These are phyloP conservation scores for Erucastrum elatum DNA, from an alignment of 345 rosid genomes.

Conservation along the genomic window DNA sequence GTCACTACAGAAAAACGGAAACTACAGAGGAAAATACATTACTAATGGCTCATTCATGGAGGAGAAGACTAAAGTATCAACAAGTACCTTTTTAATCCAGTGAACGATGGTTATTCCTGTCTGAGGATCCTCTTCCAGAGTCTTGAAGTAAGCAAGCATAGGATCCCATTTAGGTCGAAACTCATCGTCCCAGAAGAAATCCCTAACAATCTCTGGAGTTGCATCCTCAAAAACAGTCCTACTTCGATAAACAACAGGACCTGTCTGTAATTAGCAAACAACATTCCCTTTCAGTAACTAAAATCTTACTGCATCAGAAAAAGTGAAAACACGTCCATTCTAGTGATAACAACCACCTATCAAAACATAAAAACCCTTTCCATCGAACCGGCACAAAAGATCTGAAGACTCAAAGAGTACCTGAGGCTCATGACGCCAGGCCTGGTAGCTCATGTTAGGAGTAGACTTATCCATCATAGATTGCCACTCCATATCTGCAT, in stretches of 20 bases:
- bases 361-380: not conserved
- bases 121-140: conserved; percentile 65
- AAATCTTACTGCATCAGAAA: not conserved
- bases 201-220: conserved; percentile 79
- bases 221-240: conserved; percentile 95
- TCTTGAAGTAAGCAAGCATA: conserved; percentile 76
- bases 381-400: too few species aligned
- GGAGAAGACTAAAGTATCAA: not conserved
- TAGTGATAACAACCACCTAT: not conserved
- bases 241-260: conserved; percentile 69
- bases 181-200: conserved; percentile 99
- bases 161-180: conserved; percentile 95
- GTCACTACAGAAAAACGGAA: conserved; percentile 95
- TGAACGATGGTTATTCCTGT: conserved; percentile 74
- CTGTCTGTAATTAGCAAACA: conserved; percentile 51
- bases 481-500: conserved; percentile 81
- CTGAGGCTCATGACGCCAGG: conserved; percentile 89
- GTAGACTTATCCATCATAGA: conserved; percentile 78
- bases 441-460: conserved; percentile 80
- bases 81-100: conserved; percentile 82
- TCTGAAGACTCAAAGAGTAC: too few species aligned
- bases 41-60: not conserved
- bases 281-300: conserved; percentile 32
- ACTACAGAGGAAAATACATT: conserved; percentile 51
- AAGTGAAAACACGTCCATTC: not conserved